phyloP scores from a whole-genome alignment of 2,329 filamentous ascomycete species.

The Ophiocordyceps camponoti-floridani region DNA sequence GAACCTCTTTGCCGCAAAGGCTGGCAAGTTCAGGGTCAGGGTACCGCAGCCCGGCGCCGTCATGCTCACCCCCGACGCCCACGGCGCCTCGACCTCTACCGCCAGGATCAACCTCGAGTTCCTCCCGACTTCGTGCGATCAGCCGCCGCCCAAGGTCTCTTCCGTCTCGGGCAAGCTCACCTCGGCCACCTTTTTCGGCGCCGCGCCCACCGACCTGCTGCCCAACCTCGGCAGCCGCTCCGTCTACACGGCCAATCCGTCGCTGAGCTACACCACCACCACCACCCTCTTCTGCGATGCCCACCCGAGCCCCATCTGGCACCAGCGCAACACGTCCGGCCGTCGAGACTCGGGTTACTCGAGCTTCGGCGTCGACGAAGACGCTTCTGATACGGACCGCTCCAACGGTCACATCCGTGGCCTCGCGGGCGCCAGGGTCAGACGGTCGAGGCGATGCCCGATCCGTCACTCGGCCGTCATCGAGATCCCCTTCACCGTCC shows the following conservation, averaged over 20 bases:
- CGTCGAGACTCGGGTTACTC: constrained; percentile 37
- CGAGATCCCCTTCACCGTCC: constrained; percentile 28
- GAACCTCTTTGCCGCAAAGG: constrained; percentile 31
- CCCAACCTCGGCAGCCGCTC: constrained; percentile 32
- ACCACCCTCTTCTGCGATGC: constrained; percentile 19
- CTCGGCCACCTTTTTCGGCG: constrained; percentile 33
- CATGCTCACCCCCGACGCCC: constrained; percentile 31
- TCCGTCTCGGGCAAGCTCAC: constrained; percentile 30
- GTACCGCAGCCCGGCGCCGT: constrained; percentile 27
- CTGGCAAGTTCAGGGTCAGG: constrained; percentile 28
- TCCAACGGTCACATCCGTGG: constrained; percentile 4
- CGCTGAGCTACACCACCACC: constrained; percentile 27
- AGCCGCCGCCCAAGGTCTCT: constrained; percentile 28
- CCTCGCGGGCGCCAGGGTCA: constrained; percentile 5
- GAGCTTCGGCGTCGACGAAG: constrained; percentile 19
- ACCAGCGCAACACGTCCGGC: constrained; percentile 12
- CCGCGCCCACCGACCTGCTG: constrained; percentile 23
- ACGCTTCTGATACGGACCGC: constrained; percentile 16
- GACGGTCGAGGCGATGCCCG: constrained; percentile 10
- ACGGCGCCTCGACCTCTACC: constrained; percentile 20
- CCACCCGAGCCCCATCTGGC: constrained; percentile 22
- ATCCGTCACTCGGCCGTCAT: constrained; percentile 23
- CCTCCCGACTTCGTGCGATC: constrained; percentile 22
- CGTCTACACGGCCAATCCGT: constrained; percentile 19
- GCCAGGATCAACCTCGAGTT: constrained; percentile 29